Base-by-base conservation (phyloP, 2,329 filamentous ascomycete species). In the Fusarium devonianum region DNA sequence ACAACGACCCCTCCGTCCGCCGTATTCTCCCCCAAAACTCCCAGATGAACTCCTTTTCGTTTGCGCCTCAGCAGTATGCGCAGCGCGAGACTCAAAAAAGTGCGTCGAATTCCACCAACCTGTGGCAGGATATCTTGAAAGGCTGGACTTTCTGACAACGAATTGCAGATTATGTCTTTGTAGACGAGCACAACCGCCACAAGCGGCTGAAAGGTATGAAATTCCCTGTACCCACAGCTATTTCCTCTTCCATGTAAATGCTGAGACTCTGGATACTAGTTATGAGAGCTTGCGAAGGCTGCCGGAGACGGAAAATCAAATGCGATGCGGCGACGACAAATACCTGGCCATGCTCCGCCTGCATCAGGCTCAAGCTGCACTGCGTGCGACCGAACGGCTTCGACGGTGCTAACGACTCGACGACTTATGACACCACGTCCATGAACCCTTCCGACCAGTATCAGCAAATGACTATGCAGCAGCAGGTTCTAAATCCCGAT, bases 261-360 rank as follows among this genome's bases (percentile, higher is more conserved):
- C 41, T 49, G 39, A 63, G 38, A 46, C 53, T 3, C 4, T 23
- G 21, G 12, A 4, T 2, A 30, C 14, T 59, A 95, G 93, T 97
- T 41, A 97, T 96, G 92, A 87, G 94, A 78, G 94, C 93, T 47
- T 97, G 93, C 72, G 93, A 97, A 75, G 93, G 93, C 53, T 97
- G 93, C 69, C 84, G 93, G 55, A 87, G 92, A 73, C 85, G 93
- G 67, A 99, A 99, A 74, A 99, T 99, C 70, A 96, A 96, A 73
- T 99, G 93, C 75, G 94, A 97, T 76, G 92, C 93, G 41, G 93
- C 93, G 14, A 96, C 93, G 11, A 97, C 92, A 29, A 97, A 97
- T 71, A 92, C 91, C 26, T 97, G 94, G 93, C 94, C 94, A 19
- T 97, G 93, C 73, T 94, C 92, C 29, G 91, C 94, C 25, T 99